Percentiles rank a stretch among this genome's conserved stretches.
These are phyloP conservation scores for Pseudogymnoascus sp. DNA, from an alignment of 2,329 filamentous ascomycete species.

Conservation along the genomic window DNA sequence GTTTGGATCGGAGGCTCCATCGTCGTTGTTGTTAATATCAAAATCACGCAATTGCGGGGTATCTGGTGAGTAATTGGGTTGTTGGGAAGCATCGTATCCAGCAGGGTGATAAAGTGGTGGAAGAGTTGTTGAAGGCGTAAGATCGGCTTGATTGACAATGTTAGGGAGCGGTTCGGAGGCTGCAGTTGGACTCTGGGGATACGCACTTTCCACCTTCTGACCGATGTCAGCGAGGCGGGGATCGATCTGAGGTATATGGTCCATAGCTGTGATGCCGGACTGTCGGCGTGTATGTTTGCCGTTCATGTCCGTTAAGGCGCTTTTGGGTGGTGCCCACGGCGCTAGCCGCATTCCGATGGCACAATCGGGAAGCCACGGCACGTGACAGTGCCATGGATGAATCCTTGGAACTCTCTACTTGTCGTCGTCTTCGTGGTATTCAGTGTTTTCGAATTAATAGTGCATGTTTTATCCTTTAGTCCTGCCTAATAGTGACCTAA, in stretches of 20 bases:
- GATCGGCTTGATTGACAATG: conserved; percentile 4
- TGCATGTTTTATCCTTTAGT: background rate
- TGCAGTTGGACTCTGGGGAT: background rate
- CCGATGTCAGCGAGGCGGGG: conserved; percentile 7
- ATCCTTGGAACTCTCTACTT: background rate
- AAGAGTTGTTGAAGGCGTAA: background rate
- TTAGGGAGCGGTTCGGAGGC: background rate
- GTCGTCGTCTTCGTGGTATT: background rate
- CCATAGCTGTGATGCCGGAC: conserved; percentile 2
- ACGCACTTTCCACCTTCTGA: conserved; percentile 5
- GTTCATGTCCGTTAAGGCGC: conserved; percentile 4
- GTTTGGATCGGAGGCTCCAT: conserved; percentile 2
- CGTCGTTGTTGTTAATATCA: background rate
- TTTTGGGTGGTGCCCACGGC: background rate
- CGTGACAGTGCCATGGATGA: background rate
- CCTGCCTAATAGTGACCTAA: background rate
- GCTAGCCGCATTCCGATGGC: background rate
- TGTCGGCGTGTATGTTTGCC: conserved; percentile 7
- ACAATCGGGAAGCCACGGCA: background rate
- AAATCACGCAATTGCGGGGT: conserved; percentile 8
- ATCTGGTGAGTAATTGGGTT: conserved; percentile 3
- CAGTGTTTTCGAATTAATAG: background rate
- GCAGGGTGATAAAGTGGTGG: conserved; percentile 7
- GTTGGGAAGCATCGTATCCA: background rate
- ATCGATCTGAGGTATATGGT: conserved; percentile 8